Conservation (phyloP, 495 filamentous ascomycete genomes). For the Tetracladium setigerum region DNA sequence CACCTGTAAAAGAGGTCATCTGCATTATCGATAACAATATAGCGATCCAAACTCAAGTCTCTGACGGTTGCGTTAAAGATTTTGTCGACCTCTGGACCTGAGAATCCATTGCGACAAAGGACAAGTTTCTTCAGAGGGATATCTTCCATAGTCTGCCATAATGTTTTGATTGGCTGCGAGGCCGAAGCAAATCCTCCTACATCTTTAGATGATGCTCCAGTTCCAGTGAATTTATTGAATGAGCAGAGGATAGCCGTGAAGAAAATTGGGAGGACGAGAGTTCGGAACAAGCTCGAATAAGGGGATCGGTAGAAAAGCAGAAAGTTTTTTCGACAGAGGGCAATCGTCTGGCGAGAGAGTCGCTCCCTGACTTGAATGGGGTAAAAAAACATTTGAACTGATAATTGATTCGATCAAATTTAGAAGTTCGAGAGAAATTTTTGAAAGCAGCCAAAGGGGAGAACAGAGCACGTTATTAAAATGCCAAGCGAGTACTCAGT, state of each 20-base stretch:
- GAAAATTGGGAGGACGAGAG: constrained; percentile 15
- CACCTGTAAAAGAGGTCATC: constrained; percentile 14
- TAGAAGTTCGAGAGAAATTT: no score
- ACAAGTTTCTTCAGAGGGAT: constrained; percentile 4
- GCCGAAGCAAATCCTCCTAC: constrained; percentile 1
- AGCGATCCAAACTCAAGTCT: background rate
- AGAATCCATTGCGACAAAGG: constrained; percentile 15
- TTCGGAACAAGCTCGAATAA: constrained; percentile 7
- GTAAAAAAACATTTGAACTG: no score
- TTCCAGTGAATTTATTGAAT: constrained; percentile 4
- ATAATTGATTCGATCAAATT: no score
- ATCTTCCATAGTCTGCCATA: constrained; percentile 4
- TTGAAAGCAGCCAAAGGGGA: no score
- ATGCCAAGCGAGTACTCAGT: no score
- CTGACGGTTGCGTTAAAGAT: constrained; percentile 10
- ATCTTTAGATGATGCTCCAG: background rate
- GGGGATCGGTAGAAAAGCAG: constrained; percentile 16
- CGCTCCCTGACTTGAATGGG: no score
- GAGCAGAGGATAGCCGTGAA: constrained; percentile 12
- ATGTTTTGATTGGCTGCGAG: constrained; percentile 4
- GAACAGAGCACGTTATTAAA: no score
- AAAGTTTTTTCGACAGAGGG: constrained; percentile 15
- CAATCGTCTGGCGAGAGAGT: constrained; percentile 15
- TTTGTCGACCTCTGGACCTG: constrained; percentile 2
- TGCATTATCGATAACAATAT: constrained; percentile 1